Conservation (phyloP, 1,284 basidiomycete species). For the Tilletia setariae region DNA sequence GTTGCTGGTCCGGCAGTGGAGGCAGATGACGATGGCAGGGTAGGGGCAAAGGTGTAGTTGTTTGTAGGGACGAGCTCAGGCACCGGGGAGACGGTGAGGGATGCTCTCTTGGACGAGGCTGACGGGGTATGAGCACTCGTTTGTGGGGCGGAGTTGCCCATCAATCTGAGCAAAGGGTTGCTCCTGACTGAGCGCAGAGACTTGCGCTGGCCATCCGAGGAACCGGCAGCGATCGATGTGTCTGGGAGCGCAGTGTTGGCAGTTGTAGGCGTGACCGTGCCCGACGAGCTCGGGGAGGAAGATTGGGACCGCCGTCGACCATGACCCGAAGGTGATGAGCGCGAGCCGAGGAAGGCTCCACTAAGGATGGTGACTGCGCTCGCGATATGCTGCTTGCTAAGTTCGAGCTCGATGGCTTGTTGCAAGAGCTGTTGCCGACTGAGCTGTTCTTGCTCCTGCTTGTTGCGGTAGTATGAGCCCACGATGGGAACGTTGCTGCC, state of each 20-base stretch:
- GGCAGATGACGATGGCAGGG: not conserved
- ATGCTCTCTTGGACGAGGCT: not conserved
- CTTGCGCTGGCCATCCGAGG: not conserved
- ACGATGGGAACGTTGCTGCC: constrained; percentile 15
- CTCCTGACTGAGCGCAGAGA: constrained; percentile 3
- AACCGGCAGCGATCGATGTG: not conserved
- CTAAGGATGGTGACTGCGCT: constrained; percentile 12
- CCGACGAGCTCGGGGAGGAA: not conserved
- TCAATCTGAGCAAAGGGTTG: constrained; percentile 9
- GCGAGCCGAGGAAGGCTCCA: not conserved
- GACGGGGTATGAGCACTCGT: not conserved
- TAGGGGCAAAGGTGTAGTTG: constrained; percentile 4
- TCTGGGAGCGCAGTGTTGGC: not conserved
- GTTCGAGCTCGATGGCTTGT: constrained; percentile 14
- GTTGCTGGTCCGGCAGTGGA: not conserved
- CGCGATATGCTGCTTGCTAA: constrained; percentile 14
- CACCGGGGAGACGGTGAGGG: not conserved
- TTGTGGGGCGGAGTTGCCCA: not conserved
- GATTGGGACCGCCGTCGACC: not conserved
- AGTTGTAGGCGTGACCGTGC: constrained; percentile 2
- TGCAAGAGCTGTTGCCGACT: constrained; percentile 10
- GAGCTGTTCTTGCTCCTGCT: constrained; percentile 14
- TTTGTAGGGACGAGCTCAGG: not conserved
- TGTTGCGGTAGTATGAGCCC: not conserved
- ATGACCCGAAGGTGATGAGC: not conserved